phyloP scores from a whole-genome alignment of 257 asterid species.

The Marsdenia floribunda region DNA sequence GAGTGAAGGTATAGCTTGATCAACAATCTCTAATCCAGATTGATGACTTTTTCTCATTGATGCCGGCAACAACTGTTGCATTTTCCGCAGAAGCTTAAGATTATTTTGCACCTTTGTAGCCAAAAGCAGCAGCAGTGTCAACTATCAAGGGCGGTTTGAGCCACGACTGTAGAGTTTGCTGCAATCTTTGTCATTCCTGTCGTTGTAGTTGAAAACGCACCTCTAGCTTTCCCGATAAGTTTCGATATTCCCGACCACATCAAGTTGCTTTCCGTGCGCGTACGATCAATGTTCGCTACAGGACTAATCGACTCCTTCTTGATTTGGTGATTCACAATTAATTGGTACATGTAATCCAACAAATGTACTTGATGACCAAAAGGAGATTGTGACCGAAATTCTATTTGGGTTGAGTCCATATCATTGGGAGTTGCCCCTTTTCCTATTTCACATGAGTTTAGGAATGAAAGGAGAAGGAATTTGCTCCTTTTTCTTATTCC shows the following conservation, averaged over 20 bases:
- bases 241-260: no score
- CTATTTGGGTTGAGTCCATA: no score
- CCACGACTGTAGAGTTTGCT: background rate
- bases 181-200: background rate
- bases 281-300: slow-evolving; percentile 12
- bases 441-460: no score
- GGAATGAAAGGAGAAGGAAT: no score
- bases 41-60: background rate
- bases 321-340: slow-evolving; percentile 21
- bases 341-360: slow-evolving; percentile 26
- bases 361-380: slow-evolving; percentile 16
- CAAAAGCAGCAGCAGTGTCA: background rate
- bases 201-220: background rate
- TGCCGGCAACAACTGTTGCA: background rate
- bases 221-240: background rate
- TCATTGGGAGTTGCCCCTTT: no score
- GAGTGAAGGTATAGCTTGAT: background rate
- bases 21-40: background rate
- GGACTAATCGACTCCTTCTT: background rate
- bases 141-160: slow-evolving; percentile 4
- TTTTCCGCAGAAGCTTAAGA: slow-evolving; percentile 6
- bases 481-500: no score
- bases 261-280: background rate
- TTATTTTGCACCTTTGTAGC: slow-evolving; percentile 1
- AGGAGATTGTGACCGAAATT: no score